Evolutionary conservation across 352 stramenopile species (phyloP).

Genomic region (Phytophthora aleatoria): DNA sequence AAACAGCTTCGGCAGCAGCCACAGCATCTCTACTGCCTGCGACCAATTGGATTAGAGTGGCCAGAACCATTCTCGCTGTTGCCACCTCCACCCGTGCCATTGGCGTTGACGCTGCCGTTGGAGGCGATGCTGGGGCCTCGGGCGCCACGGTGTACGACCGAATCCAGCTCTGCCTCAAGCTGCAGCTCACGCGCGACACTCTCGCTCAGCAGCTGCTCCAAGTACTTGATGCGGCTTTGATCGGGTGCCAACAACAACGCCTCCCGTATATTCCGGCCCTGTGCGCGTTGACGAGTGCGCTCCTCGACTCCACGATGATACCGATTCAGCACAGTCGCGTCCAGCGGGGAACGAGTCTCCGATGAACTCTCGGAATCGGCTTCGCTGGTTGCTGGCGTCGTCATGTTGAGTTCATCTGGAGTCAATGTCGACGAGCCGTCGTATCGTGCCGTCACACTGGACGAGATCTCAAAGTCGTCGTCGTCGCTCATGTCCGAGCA

Average conservation of each 20-base stretch:
- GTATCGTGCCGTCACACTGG: constrained; percentile 39
- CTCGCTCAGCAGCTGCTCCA: constrained; percentile 85
- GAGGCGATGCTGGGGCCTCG: constrained; percentile 10
- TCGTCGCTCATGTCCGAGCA: constrained; percentile 87
- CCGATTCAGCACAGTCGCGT: constrained; percentile 54
- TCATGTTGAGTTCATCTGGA: constrained; percentile 38
- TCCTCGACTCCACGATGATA: constrained; percentile 72
- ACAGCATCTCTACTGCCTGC: constrained; percentile 19
- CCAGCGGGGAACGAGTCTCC: constrained; percentile 33
- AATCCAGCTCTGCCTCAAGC: constrained; percentile 80
- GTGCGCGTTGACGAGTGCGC: constrained; percentile 76
- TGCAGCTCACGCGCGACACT: constrained; percentile 85
- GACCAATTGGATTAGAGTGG: constrained; percentile 25
- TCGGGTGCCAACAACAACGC: constrained; percentile 75
- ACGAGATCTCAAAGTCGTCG: constrained; percentile 58
- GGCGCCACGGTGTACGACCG: constrained; percentile 49
- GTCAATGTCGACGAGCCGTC: constrained; percentile 39
- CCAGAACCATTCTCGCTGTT: constrained; percentile 28
- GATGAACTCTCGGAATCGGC: constrained; percentile 32
- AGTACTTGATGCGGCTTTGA: constrained; percentile 87
- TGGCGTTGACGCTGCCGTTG: constrained; percentile 16
- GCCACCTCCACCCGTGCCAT: constrained; percentile 1
- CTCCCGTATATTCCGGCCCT: constrained; percentile 80
- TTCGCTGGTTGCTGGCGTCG: constrained; percentile 30
- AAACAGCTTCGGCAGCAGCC: neutral